Evolutionary conservation across 805 yeast species (phyloP).

Genomic region (Dipodascus albidus): DNA sequence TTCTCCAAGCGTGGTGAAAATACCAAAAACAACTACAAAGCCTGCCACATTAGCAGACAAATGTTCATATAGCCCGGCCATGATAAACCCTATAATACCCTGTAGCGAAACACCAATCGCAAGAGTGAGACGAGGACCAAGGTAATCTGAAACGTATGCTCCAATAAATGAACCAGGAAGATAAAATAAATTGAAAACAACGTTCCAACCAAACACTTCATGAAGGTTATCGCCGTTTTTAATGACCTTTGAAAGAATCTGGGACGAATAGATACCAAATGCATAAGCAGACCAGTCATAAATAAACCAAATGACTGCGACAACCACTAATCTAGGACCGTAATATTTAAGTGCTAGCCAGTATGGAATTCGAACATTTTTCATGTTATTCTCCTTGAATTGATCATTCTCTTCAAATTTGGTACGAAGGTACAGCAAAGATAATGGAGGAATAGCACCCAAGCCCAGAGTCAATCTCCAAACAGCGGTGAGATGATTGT

Average conservation of each 20-base stretch:
- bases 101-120: constrained; percentile 59
- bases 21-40: constrained; percentile 79
- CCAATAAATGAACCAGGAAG: constrained; percentile 86
- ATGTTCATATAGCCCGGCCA: constrained; percentile 58
- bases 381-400: constrained; percentile 61
- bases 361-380: constrained; percentile 53
- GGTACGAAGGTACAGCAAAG: constrained; percentile 66
- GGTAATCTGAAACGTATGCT: constrained; percentile 70
- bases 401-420: constrained; percentile 64
- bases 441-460: constrained; percentile 80
- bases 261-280: constrained; percentile 72
- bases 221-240: constrained; percentile 46
- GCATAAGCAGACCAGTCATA: constrained; percentile 85
- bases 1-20: constrained; percentile 80
- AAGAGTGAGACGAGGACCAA: constrained; percentile 84
- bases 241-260: constrained; percentile 51
- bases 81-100: constrained; percentile 67
- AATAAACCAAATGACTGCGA: constrained; percentile 77
- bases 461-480: constrained; percentile 89
- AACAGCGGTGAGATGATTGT: constrained; percentile 60
- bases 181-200: constrained; percentile 77
- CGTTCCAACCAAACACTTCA: constrained; percentile 84
- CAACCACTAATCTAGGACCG: constrained; percentile 65
- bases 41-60: constrained; percentile 58
- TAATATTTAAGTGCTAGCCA: constrained; percentile 62